Conservation (phyloP, 2,329 filamentous ascomycete genomes). For the Rhexocercosporidium sp. region DNA sequence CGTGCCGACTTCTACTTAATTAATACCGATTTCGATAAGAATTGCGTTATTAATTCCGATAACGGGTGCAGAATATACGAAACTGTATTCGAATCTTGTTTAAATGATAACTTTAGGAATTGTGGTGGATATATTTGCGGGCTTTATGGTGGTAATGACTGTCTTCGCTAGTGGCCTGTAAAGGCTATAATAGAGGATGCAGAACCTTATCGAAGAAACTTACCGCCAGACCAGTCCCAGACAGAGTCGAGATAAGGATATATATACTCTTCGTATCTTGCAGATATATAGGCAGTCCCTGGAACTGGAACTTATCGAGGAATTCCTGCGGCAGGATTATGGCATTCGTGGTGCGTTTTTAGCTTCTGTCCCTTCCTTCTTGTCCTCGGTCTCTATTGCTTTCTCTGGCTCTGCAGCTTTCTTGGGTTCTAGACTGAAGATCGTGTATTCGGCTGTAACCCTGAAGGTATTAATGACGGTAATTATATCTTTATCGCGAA, state of each 20-base stretch:
- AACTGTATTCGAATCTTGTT: not conserved
- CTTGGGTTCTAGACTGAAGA: not conserved
- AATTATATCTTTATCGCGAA: no score
- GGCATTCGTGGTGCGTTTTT: constrained; percentile 39
- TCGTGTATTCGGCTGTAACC: no score
- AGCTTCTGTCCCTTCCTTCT: not conserved
- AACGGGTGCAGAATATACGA: not conserved
- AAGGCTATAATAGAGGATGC: constrained; percentile 50
- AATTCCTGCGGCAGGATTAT: constrained; percentile 46
- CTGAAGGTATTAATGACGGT: no score
- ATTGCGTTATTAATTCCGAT: not conserved
- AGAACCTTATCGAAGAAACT: constrained; percentile 61
- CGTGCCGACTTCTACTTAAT: not conserved
- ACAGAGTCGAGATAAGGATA: constrained; percentile 71
- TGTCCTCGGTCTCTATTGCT: not conserved
- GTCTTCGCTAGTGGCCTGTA: no score
- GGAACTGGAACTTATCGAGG: constrained; percentile 46
- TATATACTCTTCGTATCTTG: constrained; percentile 49
- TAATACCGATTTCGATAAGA: not conserved
- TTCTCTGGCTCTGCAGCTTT: not conserved
- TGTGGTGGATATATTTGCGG: not conserved
- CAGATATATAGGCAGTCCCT: constrained; percentile 47
- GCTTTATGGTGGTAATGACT: not conserved
- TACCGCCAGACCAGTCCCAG: constrained; percentile 64
- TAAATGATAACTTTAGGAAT: not conserved